Percentiles rank a stretch among this genome's conserved stretches.
Conservation (phyloP, 192 early-diverging fungal genomes). For the Podila epigama region DNA sequence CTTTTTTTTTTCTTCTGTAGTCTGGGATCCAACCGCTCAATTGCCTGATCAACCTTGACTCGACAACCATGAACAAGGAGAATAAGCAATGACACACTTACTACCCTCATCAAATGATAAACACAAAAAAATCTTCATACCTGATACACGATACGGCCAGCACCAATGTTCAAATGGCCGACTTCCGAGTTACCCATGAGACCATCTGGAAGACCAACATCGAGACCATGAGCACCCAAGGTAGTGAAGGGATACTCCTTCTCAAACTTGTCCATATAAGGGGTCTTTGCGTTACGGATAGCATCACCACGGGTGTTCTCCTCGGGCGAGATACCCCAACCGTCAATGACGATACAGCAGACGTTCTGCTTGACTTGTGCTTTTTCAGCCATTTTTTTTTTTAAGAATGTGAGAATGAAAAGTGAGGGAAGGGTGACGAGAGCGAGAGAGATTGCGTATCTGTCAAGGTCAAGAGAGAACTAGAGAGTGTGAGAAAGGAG, state of each 20-base stretch:
- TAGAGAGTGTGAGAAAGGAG: neutral
- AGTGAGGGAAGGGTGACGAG: no score
- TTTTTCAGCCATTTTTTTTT: conserved; percentile 24
- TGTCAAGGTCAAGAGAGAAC: no score
- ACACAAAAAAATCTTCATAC: no score
- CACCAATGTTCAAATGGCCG: conserved; percentile 99
- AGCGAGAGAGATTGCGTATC: no score
- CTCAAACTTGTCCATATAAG: conserved; percentile 87
- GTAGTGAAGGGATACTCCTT: conserved; percentile 76
- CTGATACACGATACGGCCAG: conserved; percentile 98
- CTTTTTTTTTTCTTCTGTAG: no score
- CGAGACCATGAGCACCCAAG: conserved; percentile 92
- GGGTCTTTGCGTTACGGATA: conserved; percentile 91
- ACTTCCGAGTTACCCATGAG: conserved; percentile 99
- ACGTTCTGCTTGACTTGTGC: conserved; percentile 64
- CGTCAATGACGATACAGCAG: conserved; percentile 95
- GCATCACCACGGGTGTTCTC: conserved; percentile 84
- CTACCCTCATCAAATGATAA: no score
- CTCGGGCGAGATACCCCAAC: conserved; percentile 91
- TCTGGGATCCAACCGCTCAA: neutral
- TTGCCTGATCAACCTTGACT: neutral
- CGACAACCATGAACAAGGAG: neutral
- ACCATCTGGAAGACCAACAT: conserved; percentile 97
- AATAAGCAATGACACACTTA: no score
- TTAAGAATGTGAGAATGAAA: neutral